Percentiles rank a stretch among this genome's conserved stretches.
Conservation (phyloP, 129 eudicot species). For the Tanacetum coccineum region DNA sequence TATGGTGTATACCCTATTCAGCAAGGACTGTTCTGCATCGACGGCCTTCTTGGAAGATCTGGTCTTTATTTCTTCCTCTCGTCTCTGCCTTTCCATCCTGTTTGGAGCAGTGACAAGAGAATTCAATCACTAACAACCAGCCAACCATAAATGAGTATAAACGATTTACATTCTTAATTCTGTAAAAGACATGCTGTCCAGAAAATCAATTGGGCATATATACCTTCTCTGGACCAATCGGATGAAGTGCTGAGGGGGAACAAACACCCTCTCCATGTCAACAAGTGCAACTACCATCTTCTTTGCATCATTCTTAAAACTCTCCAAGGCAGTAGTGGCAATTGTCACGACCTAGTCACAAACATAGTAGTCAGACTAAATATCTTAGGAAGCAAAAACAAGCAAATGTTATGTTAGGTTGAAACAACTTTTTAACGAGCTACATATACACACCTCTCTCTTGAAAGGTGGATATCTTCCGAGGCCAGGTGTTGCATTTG, state of each 20-base stretch:
- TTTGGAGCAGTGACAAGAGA: conserved; percentile 9
- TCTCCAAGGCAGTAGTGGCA: conserved; percentile 90
- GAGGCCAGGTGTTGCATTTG: conserved; percentile 99
- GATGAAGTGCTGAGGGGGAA: conserved; percentile 97
- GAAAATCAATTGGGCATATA: conserved; percentile 2
- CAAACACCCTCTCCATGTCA: conserved; percentile 99
- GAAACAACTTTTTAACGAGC: conserved; percentile 7
- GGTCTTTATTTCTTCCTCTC: conserved; percentile 83
- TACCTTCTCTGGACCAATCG: conserved; percentile 99
- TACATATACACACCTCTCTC: conserved; percentile 57
- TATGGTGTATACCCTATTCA: conserved; percentile 55
- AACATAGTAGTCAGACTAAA: conserved; percentile 3
- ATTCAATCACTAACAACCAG: not conserved
- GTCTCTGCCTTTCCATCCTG: conserved; percentile 97
- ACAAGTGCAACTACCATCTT: conserved; percentile 98
- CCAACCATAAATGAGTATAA: not conserved
- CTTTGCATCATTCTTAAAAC: conserved; percentile 83
- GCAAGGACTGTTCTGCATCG: conserved; percentile 79
- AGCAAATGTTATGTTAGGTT: not conserved
- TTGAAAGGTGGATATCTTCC: conserved; percentile 97
- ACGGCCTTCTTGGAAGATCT: conserved; percentile 67
- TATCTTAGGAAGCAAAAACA: conserved; percentile 17
- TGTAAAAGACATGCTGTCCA: not conserved
- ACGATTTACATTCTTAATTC: not conserved
- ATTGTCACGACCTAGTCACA: conserved; percentile 66